phyloP scores from a whole-genome alignment of 257 asterid genomes.

The Avicennia marina region DNA sequence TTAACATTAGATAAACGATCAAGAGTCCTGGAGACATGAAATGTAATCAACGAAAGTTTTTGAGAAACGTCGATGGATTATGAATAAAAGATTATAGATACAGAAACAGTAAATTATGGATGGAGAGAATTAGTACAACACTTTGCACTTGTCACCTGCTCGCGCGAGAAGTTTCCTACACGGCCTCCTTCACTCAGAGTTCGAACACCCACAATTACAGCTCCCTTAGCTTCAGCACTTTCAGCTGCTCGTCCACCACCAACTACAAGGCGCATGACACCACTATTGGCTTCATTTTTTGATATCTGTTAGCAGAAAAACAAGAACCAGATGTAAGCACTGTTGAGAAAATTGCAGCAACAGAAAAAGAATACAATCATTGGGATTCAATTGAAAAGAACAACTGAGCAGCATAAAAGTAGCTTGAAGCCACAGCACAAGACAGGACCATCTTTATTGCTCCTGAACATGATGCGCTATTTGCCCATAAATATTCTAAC shows the following conservation, averaged over 20 bases:
- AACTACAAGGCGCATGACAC: conserved; percentile 98
- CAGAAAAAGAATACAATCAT: background rate
- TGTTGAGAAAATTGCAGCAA: conserved; percentile 8
- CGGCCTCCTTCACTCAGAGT: conserved; percentile 99
- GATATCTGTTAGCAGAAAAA: conserved; percentile 50
- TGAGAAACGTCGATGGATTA: too few relatives aligned
- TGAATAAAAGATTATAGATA: background rate
- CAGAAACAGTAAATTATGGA: background rate
- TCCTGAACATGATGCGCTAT: background rate
- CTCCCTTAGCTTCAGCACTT: conserved; percentile 70
- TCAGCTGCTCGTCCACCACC: conserved; percentile 99
- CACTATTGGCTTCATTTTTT: conserved; percentile 83
- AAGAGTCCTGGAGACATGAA: conserved; percentile 6
- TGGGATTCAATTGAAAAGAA: conserved; percentile 8
- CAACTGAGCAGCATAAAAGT: conserved; percentile 10
- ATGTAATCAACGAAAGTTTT: too few relatives aligned
- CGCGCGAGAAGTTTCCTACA: conserved; percentile 90
- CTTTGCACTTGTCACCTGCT: conserved; percentile 60
- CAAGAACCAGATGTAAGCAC: conserved; percentile 16
- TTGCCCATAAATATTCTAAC: background rate
- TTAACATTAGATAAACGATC: conserved; percentile 1
- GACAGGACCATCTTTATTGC: conserved; percentile 7
- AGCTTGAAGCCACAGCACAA: conserved; percentile 13
- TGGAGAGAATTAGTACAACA: background rate
- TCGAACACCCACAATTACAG: conserved; percentile 96